These are phyloP conservation scores for Lentinula novae-zelandiae DNA, from an alignment of 1,284 basidiomycete species.

Conservation along the genomic window DNA sequence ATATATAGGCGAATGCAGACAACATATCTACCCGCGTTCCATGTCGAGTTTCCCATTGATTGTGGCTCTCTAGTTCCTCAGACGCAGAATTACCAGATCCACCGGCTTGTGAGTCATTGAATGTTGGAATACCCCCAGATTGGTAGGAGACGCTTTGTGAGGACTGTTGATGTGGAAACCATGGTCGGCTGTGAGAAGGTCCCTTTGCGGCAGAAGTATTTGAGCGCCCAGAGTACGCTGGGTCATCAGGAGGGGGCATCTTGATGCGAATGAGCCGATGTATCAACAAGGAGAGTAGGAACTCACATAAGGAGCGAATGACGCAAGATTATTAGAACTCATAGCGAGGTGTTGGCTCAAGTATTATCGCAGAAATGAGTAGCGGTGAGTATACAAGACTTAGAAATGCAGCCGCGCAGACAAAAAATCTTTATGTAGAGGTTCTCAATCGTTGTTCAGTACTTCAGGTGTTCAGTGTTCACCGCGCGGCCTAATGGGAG, in stretches of 20 bases:
- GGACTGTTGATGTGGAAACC: conserved; percentile 49
- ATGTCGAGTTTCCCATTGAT: conserved; percentile 71
- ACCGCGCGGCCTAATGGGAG: not conserved
- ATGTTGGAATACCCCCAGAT: conserved; percentile 63
- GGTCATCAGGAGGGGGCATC: conserved; percentile 62
- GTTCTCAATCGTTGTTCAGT: too few relatives aligned
- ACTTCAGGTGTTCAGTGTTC: too few relatives aligned
- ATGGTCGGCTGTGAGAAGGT: conserved; percentile 33
- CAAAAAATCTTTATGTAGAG: too few relatives aligned
- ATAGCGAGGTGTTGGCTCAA: not conserved
- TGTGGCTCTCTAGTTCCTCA: conserved; percentile 46
- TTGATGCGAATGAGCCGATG: conserved; percentile 22
- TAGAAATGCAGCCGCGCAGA: too few relatives aligned
- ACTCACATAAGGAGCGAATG: conserved; percentile 55
- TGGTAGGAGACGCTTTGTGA: conserved; percentile 55
- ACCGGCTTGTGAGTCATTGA: conserved; percentile 43
- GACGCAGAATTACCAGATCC: conserved; percentile 27
- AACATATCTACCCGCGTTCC: conserved; percentile 70
- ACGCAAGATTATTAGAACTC: conserved; percentile 24
- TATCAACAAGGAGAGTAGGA: not conserved
- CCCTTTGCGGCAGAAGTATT: conserved; percentile 21
- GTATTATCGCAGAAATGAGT: too few relatives aligned
- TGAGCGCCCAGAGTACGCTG: conserved; percentile 26
- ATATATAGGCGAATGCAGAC: conserved; percentile 64
- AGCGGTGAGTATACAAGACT: too few relatives aligned